Base-by-base conservation (phyloP, 371 early-diverging fungal genomes). In the Lichtheimia ornata region DNA sequence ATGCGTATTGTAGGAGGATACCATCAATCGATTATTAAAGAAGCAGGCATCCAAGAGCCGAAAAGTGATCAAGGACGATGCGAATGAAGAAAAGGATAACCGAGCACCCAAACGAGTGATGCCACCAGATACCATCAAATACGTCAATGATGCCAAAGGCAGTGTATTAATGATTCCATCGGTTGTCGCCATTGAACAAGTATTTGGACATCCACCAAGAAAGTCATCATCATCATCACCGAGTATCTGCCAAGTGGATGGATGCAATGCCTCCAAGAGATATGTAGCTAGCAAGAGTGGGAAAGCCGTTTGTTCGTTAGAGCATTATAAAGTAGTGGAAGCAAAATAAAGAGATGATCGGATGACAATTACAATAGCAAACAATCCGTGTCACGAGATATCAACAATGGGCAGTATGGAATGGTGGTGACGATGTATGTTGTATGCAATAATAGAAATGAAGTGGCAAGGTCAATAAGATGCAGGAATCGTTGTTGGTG, bases 41-140 rank as follows among this genome's bases (percentile, higher is more conserved):
- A 90, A 90, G 59, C 91, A 90, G 64, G 86, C 91, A 13, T 83
- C 84, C 24, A 90, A 90, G 61, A 84, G 86, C 25, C 83, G 84
- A 56, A 62, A 66, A 18, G 69, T 79, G 47, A 85, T 82, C 67
- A 83, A 83, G 40, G 87, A 87, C 17, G 81, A 82, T 14, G 65
- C 65, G 0, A 70, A 69, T 0, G 73, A 79, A 18, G 71, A 64
- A 44, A 61, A 63, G 62, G 45, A 63, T 50, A 18, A 28, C 58
- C 1, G 61, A 59, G 25, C 74, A 65, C 14, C 66, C 59, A 18
- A 47, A 58, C 43, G 62, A 50, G 53, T 50, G 47, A 35, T 58
- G 49, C 65, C 70, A 59, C 72, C 73, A 5, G 61, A 70, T 47
- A 54, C 66, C 13, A 22, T 76, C 27, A 71, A 66, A 18, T 75